Conservation (phyloP, 257 asterid genomes). For the Solanum medicagineum region DNA sequence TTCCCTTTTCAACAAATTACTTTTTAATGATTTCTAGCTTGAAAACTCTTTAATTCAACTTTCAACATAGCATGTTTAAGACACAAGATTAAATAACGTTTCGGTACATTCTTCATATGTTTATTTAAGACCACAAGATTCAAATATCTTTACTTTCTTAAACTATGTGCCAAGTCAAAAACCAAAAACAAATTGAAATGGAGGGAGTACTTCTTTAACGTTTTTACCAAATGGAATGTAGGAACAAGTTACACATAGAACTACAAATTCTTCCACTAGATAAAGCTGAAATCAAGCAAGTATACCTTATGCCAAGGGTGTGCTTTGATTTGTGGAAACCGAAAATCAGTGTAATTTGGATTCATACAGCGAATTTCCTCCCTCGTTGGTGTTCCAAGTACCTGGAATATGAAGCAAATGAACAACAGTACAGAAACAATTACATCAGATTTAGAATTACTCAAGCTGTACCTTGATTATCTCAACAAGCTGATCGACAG, state of each 20-base stretch:
- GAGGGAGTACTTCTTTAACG: not conserved
- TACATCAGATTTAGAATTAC: not conserved
- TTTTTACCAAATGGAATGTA: not conserved
- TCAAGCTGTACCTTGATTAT: conserved; percentile 59
- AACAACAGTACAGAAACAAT: not conserved
- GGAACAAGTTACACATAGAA: not conserved
- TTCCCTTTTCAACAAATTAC: not conserved
- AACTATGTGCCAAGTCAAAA: not conserved
- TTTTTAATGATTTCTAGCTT: not conserved
- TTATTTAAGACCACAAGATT: not conserved
- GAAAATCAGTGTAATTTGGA: conserved; percentile 76
- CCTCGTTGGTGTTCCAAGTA: conserved; percentile 93
- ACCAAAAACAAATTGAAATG: not conserved
- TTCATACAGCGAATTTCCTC: conserved; percentile 97
- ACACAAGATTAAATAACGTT: not conserved
- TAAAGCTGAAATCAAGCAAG: not conserved
- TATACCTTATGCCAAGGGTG: conserved; percentile 98
- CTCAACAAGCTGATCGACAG: conserved; percentile 93
- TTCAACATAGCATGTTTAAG: not conserved
- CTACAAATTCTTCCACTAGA: not conserved
- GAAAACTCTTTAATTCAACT: not conserved
- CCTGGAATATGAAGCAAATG: conserved; percentile 30
- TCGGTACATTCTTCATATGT: not conserved
- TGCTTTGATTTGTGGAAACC: conserved; percentile 90
- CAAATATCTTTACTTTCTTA: not conserved